Evolutionary conservation across 2,329 filamentous ascomycete genomes (phyloP).

Genomic region (Aspergillus sp.): DNA sequence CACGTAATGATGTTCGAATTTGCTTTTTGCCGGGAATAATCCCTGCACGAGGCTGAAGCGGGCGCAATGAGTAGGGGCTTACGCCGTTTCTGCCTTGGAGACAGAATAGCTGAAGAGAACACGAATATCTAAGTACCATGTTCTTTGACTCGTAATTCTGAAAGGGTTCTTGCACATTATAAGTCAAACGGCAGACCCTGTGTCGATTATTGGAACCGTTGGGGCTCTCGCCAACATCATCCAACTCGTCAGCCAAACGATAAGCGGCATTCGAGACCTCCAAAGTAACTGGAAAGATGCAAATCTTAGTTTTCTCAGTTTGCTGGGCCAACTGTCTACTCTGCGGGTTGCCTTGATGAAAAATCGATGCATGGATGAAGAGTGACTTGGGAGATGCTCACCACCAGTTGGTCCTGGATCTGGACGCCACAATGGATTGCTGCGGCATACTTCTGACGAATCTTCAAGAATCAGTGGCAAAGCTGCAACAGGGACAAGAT

Average conservation of each 20-base stretch:
- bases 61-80: neutral
- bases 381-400: neutral
- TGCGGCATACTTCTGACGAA: neutral
- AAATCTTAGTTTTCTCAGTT: neutral
- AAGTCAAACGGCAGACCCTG: neutral
- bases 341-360: neutral
- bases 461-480: neutral
- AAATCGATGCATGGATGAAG: slow-evolving; percentile 1
- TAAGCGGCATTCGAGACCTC: neutral
- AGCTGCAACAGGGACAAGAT: neutral
- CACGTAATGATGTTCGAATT: neutral
- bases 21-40: neutral
- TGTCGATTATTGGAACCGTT: neutral
- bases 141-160: neutral
- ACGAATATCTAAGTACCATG: neutral
- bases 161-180: neutral
- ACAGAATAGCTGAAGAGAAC: neutral
- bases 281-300: slow-evolving; percentile 4
- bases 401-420: slow-evolving; percentile 1
- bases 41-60: neutral
- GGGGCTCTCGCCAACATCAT: neutral
- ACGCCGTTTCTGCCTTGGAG: neutral
- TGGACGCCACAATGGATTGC: neutral
- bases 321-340: neutral
- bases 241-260: neutral